Percentiles rank a stretch among this genome's conserved stretches.
Evolutionary conservation across 78 protist species (phyloP).

Genomic region (Capsaspora owczarzaki): DNA sequence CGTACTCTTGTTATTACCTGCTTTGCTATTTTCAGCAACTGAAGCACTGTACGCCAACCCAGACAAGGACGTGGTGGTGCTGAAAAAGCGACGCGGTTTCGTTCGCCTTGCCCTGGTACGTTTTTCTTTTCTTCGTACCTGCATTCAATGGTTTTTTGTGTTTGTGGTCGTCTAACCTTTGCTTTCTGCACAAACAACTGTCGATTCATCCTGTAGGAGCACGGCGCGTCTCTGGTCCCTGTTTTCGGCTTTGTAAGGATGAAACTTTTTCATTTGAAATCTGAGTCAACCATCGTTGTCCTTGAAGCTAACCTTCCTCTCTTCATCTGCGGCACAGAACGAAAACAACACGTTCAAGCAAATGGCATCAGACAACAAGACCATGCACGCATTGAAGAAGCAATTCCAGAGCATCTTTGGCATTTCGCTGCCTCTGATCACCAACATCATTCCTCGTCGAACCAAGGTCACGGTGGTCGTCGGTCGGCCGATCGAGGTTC

Average conservation of each 20-base stretch:
- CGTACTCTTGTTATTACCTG: neutral
- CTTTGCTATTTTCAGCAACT: neutral
- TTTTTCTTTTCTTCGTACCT: too few relatives aligned
- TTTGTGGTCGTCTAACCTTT: neutral
- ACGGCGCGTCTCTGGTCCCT: slow-evolving; percentile 34
- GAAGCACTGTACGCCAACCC: slow-evolving; percentile 29
- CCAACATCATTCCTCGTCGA: slow-evolving; percentile 11
- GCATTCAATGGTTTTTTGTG: neutral
- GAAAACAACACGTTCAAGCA: slow-evolving; percentile 15
- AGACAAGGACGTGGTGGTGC: neutral
- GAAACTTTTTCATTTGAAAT: neutral
- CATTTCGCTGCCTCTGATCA: slow-evolving; percentile 35
- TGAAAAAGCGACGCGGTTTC: slow-evolving; percentile 26
- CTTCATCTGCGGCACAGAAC: neutral
- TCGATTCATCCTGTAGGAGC: neutral
- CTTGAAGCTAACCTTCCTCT: neutral
- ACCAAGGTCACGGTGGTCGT: slow-evolving; percentile 13
- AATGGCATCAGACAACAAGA: neutral
- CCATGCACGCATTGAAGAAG: neutral
- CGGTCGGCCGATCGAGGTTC: slow-evolving; percentile 18
- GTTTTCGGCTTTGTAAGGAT: slow-evolving; percentile 8
- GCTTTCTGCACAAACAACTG: neutral
- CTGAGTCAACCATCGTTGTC: neutral
- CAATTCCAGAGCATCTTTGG: slow-evolving; percentile 21
- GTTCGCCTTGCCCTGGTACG: slow-evolving; percentile 13